These are phyloP conservation scores for Leccinum subfulvum DNA, from an alignment of 1,284 basidiomycete genomes.

Conservation along the genomic window DNA sequence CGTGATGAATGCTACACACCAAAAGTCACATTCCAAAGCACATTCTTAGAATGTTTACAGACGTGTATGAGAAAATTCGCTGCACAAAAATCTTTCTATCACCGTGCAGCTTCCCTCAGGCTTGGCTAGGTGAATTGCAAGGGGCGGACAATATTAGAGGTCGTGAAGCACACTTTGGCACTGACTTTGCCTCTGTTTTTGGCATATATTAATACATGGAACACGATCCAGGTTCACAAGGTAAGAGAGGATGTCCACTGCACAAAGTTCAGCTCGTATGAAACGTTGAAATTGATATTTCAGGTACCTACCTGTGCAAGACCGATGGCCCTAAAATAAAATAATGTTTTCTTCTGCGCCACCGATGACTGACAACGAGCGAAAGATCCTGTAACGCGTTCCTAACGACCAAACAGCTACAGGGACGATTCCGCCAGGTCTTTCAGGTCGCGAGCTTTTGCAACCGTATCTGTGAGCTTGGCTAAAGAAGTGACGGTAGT, in stretches of 20 bases:
- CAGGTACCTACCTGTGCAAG: background rate
- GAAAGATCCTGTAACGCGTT: constrained; percentile 3
- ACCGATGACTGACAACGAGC: constrained; percentile 1
- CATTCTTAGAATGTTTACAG: background rate
- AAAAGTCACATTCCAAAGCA: background rate
- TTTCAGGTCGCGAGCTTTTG: constrained; percentile 34
- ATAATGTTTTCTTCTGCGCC: background rate
- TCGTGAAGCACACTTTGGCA: background rate
- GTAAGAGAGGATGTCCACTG: background rate
- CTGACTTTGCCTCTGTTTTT: background rate
- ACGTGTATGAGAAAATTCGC: background rate
- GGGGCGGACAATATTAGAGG: background rate
- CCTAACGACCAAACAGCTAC: constrained; percentile 1
- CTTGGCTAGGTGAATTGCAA: background rate
- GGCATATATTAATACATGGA: background rate
- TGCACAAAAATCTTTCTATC: background rate
- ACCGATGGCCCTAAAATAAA: background rate
- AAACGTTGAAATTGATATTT: background rate
- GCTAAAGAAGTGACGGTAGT: constrained; percentile 29
- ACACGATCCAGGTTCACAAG: background rate
- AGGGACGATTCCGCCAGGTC: constrained; percentile 25
- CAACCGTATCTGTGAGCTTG: constrained; percentile 30
- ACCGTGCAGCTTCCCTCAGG: background rate
- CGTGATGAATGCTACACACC: background rate
- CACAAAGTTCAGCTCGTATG: background rate